These are phyloP conservation scores for Primulina tabacum DNA, from an alignment of 257 asterid genomes.

Conservation along the genomic window DNA sequence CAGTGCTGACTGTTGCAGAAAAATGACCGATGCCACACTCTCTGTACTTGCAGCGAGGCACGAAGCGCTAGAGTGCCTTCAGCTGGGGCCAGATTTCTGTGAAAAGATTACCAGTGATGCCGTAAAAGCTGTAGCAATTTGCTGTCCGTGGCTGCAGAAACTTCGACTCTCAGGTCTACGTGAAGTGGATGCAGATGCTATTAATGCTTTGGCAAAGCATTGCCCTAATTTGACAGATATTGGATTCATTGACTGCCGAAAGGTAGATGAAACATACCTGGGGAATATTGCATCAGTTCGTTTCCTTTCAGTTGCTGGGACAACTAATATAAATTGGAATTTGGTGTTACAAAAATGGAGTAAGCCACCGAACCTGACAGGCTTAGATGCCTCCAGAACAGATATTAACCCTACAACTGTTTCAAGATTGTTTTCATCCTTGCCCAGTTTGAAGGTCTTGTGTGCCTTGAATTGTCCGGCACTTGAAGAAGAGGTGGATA, in stretches of 20 bases:
- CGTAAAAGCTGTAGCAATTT: conserved; percentile 59
- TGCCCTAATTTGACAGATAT: conserved; percentile 55
- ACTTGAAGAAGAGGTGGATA: conserved; percentile 47
- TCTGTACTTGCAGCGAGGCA: conserved; percentile 72
- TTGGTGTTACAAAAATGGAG: conserved; percentile 48
- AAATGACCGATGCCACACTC: conserved; percentile 68
- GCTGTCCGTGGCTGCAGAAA: conserved; percentile 57
- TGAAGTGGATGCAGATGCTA: conserved; percentile 66
- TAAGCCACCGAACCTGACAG: conserved; percentile 53
- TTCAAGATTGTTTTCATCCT: conserved; percentile 50
- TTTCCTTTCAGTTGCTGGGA: conserved; percentile 75
- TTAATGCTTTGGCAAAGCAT: conserved; percentile 63
- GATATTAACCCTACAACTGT: conserved; percentile 44
- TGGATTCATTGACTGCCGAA: conserved; percentile 70
- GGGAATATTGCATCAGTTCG: conserved; percentile 56
- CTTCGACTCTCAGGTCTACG: conserved; percentile 69
- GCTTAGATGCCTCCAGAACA: conserved; percentile 83
- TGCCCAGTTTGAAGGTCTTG: conserved; percentile 54
- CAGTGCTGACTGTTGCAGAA: conserved; percentile 65
- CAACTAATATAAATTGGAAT: conserved; percentile 58
- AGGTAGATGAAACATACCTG: conserved; percentile 57
- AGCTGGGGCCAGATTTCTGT: conserved; percentile 80
- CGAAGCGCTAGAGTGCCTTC: conserved; percentile 69
- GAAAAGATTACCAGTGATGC: conserved; percentile 76
- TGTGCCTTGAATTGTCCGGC: conserved; percentile 65